Evolutionary conservation across 2,329 filamentous ascomycete genomes (phyloP).

Genomic region (Truncatella angustata): DNA sequence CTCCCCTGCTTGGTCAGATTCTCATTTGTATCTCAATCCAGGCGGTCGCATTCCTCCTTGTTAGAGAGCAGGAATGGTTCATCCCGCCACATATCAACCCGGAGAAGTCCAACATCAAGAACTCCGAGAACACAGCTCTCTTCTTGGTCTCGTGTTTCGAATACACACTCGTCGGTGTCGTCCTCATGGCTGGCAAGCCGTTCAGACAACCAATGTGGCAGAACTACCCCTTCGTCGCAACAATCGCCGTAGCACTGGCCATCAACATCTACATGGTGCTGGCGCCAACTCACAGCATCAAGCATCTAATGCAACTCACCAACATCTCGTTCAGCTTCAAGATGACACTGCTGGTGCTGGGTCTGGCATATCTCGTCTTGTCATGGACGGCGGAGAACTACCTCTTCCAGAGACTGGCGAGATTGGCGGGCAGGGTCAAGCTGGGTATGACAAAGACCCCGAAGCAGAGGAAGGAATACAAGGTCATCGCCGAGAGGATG

Average conservation of each 20-base stretch:
- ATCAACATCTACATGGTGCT: conserved; percentile 80
- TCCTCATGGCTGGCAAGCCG: conserved; percentile 86
- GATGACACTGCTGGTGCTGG: conserved; percentile 68
- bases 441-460: conserved; percentile 53
- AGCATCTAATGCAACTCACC: conserved; percentile 81
- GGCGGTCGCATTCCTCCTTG: conserved; percentile 67
- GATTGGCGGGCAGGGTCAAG: conserved; percentile 61
- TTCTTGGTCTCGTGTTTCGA: conserved; percentile 93
- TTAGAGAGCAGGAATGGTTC: conserved; percentile 80
- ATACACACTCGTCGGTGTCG: conserved; percentile 86
- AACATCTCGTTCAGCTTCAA: conserved; percentile 71
- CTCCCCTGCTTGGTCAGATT: conserved; percentile 87
- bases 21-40: conserved; percentile 76
- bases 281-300: conserved; percentile 67
- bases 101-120: conserved; percentile 80
- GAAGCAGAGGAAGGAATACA: conserved; percentile 87
- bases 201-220: conserved; percentile 78
- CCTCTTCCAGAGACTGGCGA: conserved; percentile 68
- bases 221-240: conserved; percentile 84
- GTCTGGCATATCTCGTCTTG: conserved; percentile 63
- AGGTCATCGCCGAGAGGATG: conserved; percentile 72
- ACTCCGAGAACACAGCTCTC: conserved; percentile 89
- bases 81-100: conserved; percentile 74
- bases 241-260: conserved; percentile 65
- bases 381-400: conserved; percentile 72